phyloP scores from a whole-genome alignment of 2,329 filamentous ascomycete genomes.

The Neonectria neomacrospora region DNA sequence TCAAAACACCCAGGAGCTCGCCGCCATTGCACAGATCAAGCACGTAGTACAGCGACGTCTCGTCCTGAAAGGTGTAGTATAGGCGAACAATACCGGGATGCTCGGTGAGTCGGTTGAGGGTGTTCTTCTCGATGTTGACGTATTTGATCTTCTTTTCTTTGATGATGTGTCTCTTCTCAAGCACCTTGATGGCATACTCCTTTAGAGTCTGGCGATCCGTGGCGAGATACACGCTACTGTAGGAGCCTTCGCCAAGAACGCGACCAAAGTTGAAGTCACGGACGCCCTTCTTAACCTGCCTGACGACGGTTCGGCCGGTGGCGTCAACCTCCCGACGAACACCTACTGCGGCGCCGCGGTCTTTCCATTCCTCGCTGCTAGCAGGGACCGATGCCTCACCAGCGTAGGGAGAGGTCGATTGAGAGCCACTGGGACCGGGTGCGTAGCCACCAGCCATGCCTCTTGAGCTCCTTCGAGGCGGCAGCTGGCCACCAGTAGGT shows the following conservation, averaged over 20 bases:
- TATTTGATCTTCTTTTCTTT: constrained; percentile 99
- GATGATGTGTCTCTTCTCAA: constrained; percentile 99
- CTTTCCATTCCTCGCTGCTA: constrained; percentile 94
- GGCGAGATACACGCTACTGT: constrained; percentile 93
- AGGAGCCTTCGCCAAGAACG: constrained; percentile 93
- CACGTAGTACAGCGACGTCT: constrained; percentile 95
- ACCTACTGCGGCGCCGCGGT: constrained; percentile 88
- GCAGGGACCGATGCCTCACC: constrained; percentile 57
- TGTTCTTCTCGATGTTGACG: constrained; percentile 99
- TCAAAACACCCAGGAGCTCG: constrained; percentile 90
- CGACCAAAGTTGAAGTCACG: constrained; percentile 95
- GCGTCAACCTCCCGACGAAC: constrained; percentile 86
- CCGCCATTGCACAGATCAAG: constrained; percentile 92
- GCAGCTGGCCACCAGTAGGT: constrained; percentile 69
- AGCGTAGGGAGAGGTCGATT: constrained; percentile 46
- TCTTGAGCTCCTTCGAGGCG: constrained; percentile 81
- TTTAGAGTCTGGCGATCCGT: constrained; percentile 94
- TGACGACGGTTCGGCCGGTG: constrained; percentile 82
- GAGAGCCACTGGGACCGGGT: constrained; percentile 43
- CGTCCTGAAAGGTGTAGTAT: constrained; percentile 99
- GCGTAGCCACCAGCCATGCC: constrained; percentile 70
- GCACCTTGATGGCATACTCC: constrained; percentile 97
- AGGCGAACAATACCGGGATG: constrained; percentile 96
- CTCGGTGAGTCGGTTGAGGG: constrained; percentile 92
- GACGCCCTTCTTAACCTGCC: constrained; percentile 94